Conservation (phyloP, 768 basidiomycete genomes). For the Mycena rosella region DNA sequence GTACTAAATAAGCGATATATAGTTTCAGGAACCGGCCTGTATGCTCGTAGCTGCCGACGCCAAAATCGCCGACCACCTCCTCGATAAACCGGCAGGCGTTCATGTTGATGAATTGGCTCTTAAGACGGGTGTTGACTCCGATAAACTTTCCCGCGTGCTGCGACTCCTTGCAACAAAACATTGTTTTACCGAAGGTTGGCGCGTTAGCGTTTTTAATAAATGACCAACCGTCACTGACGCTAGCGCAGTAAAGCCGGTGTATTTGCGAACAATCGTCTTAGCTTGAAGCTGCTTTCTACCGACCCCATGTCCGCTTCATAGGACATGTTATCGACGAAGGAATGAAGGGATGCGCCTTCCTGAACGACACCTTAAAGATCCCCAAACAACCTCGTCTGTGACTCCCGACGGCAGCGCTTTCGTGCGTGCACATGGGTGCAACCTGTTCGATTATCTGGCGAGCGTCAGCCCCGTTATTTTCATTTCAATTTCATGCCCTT, state of each 20-base stretch:
- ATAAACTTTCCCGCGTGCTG: conserved; percentile 55
- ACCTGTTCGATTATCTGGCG: conserved; percentile 34
- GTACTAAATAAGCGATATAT: neutral
- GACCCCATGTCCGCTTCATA: conserved; percentile 45
- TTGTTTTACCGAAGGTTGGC: conserved; percentile 53
- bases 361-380: conserved; percentile 52
- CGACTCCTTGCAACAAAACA: conserved; percentile 55
- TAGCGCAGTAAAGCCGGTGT: conserved; percentile 47
- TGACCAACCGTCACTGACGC: neutral
- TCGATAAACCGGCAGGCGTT: conserved; percentile 50
- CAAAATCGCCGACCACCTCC: too few relatives aligned
- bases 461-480: conserved; percentile 11
- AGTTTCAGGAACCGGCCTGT: conserved; percentile 46
- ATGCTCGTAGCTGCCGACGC: conserved; percentile 52
- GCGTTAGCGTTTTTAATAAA: neutral
- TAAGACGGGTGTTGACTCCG: conserved; percentile 48
- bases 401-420: conserved; percentile 27
- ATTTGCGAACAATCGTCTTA: conserved; percentile 58
- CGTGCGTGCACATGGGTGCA: conserved; percentile 33
- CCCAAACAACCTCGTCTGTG: conserved; percentile 35
- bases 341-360: conserved; percentile 35
- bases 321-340: conserved; percentile 43
- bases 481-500: neutral
- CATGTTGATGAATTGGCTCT: conserved; percentile 48
- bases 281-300: conserved; percentile 48